Conservation (phyloP, 1,284 basidiomycete species). For the Sphaerobolus stellatus region DNA sequence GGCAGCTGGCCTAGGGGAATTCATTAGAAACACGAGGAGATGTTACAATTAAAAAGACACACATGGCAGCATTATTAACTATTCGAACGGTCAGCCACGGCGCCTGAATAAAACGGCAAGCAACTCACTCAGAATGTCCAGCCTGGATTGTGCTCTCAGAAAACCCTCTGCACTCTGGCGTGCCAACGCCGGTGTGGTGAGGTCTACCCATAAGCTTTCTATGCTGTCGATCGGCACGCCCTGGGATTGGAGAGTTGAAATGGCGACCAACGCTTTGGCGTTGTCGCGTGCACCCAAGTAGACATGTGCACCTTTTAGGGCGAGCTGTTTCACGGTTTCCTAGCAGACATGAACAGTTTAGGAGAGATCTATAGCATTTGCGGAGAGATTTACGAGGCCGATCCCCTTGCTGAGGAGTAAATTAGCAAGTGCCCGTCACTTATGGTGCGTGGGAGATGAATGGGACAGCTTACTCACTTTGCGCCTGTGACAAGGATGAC, state of each 20-base stretch:
- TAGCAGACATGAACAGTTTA: neutral
- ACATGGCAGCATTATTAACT: neutral
- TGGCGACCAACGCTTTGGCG: neutral
- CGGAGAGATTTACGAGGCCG: neutral
- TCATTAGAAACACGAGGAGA: no score
- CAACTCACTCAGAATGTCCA: neutral
- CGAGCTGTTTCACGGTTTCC: neutral
- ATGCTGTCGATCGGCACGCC: neutral
- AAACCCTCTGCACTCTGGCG: neutral
- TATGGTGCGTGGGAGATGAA: neutral
- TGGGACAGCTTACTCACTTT: no score
- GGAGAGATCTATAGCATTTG: neutral
- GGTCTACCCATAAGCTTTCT: neutral
- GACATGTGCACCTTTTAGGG: neutral
- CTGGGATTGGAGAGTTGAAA: neutral
- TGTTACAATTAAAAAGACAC: neutral
- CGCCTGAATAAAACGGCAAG: neutral
- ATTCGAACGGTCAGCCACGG: neutral
- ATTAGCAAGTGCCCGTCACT: neutral
- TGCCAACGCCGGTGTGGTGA: neutral
- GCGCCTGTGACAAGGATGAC: neutral
- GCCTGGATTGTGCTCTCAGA: neutral
- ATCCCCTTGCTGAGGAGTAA: neutral
- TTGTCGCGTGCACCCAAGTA: neutral
- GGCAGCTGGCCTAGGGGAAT: neutral